Evolutionary conservation across 768 basidiomycete species (phyloP), one percentile per base, ranked within the genome.

Genomic region (Russula sp.): DNA sequence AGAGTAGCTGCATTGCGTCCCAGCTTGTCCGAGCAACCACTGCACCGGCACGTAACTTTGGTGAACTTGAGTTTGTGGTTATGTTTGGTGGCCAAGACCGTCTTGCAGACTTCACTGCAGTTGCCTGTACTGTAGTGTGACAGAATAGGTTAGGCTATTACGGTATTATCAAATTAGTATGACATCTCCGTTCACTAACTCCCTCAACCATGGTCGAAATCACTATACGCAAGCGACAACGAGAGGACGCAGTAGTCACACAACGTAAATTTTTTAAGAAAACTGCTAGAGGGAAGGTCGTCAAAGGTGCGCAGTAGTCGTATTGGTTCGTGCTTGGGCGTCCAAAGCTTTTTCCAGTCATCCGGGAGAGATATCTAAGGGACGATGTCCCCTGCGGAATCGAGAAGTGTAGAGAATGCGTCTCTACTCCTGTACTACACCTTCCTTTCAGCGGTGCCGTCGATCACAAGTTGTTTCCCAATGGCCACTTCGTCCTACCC

Each of bases 251-350:
- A 1, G 81, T 83, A 13, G 71, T 89, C 2, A 89, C 91, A 0
- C 92, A 92, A 69, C 86, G 89, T 64, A 96, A 93, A 72, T 98
- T 94, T 75, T 90, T 94, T 80, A 96, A 92, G 75, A 98, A 98
- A 76, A 98, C 97, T 0, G 89, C 91, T 0, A 78, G 84, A 68
- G 97, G 97, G 16, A 95, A 94, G 71, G 92, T 99, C 20, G 84
- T 95, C 70, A 97, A 95, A 79, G 89, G 95, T 93, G 53, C 49
- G 79, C 63, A 18, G 39, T 52, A 7, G 18, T 14, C 20, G 20
- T 11, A 53, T 57, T n/a, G n/a, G 45, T 64, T 59, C 57, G 32
- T 55, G 47, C n/a, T 39, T 18, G 6, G 20, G 20, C n/a, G 1
- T 34, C 34, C 42, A 42, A 20, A 22, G 10, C 54, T 27, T 50